Conservation (phyloP, 371 early-diverging fungal genomes). For the Rhizoclosmatium hyalinum region DNA sequence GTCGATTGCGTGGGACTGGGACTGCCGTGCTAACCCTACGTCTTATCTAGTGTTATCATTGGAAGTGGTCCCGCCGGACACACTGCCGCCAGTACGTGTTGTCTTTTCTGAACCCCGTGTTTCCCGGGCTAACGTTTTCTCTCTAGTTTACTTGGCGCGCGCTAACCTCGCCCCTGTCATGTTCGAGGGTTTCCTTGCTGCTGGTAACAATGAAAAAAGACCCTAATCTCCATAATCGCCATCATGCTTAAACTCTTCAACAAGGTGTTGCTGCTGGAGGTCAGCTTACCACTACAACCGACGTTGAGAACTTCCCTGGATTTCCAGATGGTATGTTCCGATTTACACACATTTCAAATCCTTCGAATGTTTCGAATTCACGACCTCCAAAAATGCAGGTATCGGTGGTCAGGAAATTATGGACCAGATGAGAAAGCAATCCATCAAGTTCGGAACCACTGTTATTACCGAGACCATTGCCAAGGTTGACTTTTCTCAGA, state of each 20-base stretch:
- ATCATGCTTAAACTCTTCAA: conserved; percentile 24
- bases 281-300: conserved; percentile 91
- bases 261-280: conserved; percentile 70
- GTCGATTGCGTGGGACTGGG: background rate
- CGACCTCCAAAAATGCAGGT: conserved; percentile 67
- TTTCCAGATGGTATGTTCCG: conserved; percentile 20
- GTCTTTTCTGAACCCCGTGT: background rate
- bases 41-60: conserved; percentile 11
- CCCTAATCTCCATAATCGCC: background rate
- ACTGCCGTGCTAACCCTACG: background rate
- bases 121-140: background rate
- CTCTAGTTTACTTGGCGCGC: conserved; percentile 84
- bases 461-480: conserved; percentile 91
- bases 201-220: conserved; percentile 47
- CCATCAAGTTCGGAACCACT: conserved; percentile 79
- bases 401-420: conserved; percentile 65
- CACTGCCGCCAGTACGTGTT: conserved; percentile 62
- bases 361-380: background rate
- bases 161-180: conserved; percentile 93
- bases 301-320: conserved; percentile 79
- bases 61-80: conserved; percentile 61
- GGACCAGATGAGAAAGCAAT: conserved; percentile 78
- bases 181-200: conserved; percentile 97
- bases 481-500: conserved; percentile 77
- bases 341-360: background rate